A percentile compares a stretch with the other conserved stretches of the same genome.
Conservation (phyloP, 83 land plant species). For the Thuja plicata region DNA sequence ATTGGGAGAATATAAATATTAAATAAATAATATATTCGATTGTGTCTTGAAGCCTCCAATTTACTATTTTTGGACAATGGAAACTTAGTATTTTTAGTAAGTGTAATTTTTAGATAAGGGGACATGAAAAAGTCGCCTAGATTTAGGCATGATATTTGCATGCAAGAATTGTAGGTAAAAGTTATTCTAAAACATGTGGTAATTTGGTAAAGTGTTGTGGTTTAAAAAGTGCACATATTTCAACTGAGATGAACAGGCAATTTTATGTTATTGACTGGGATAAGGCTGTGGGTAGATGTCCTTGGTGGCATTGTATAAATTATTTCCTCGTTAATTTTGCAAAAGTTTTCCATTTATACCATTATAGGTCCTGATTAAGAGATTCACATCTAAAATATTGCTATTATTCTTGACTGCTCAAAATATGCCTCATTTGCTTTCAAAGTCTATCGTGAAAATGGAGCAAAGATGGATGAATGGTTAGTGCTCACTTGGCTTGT, state of each 20-base stretch:
- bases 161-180: neutral
- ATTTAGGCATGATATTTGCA: neutral
- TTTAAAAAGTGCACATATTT: neutral
- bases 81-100: no score
- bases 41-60: no score
- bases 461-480: neutral
- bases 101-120: no score
- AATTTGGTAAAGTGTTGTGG: neutral
- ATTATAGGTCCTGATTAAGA: neutral
- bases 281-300: neutral
- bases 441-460: neutral
- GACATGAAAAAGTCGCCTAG: neutral
- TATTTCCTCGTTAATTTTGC: neutral
- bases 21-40: no score
- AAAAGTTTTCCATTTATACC: neutral
- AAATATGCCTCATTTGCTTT: neutral
- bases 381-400: neutral
- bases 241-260: neutral
- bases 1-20: no score
- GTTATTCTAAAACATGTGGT: neutral
- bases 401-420: no score
- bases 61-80: no score
- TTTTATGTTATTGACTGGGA: neutral
- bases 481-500: no score
- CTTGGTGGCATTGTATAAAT: neutral